Base-by-base conservation (phyloP, 257 asterid genomes). In the Catharanthus roseus region DNA sequence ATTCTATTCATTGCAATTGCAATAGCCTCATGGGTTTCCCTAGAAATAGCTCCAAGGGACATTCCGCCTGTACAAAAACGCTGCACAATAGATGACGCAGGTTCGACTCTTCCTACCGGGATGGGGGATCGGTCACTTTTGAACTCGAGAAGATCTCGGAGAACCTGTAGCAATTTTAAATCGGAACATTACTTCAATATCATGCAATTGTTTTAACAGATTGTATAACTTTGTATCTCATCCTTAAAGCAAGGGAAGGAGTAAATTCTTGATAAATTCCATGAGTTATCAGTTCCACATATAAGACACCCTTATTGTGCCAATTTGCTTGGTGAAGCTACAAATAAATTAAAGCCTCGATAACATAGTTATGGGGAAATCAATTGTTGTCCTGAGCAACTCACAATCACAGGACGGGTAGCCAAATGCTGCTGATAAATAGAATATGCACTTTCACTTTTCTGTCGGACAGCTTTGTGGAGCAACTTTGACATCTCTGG, bases 401-500 rank as follows among this genome's bases (percentile, higher is more conserved):
- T 84, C 86, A 95, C 99, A 64, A 91, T 95, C 72, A 95, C 96
- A 50, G 99, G 99, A 64, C 99, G 93, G 74, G 84, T 91, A 77
- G 95, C 96, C 83, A 95, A 84, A 84, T 95, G 97, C 82, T 88
- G 97, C 86, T 95, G 97, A 85, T 95, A 95, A 79, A 95, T 68
- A 26, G 93, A 82, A 84, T 91, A 95, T 31, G 99, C 91, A 65
- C 83, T 81, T 85, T 89, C 97, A 81, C 88, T 95, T 89, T 88
- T 91, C 79, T 91, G 90, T 16, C 99, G 79, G 71, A 95, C 96
- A 53, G 99, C 99, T 91, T 95, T 95, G 78, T 95, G 99, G 74
- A 95, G 97, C 88, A 95, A 80, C 81, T 95, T 95, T 68, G 99
- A 95, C 99, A 95, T 95, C 85, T 95, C 97, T 1, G 99, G 99